A percentile compares a stretch with the other conserved stretches of the same genome.
Evolutionary conservation across 495 filamentous ascomycete species (phyloP).

Genomic region (Platismatia glauca): DNA sequence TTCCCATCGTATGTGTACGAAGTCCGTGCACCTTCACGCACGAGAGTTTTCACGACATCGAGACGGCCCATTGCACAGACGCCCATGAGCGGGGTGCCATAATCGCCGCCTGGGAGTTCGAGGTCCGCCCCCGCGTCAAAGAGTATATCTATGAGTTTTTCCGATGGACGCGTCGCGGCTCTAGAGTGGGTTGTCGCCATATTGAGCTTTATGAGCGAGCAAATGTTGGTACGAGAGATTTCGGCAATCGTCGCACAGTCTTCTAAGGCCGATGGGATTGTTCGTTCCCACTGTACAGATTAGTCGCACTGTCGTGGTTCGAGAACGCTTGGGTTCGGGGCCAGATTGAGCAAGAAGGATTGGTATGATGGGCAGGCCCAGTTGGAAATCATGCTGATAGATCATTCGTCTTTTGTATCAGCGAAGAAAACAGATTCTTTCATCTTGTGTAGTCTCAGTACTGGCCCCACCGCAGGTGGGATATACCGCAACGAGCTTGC

Average conservation of each 20-base stretch:
- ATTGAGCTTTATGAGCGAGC: background rate
- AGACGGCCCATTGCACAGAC: background rate
- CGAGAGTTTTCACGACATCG: background rate
- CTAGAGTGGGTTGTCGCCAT: background rate
- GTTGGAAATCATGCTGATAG: no score
- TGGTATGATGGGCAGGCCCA: background rate
- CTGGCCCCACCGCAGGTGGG: no score
- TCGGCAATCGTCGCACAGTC: background rate
- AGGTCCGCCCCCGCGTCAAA: background rate
- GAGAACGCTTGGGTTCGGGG: background rate
- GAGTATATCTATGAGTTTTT: background rate
- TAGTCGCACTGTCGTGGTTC: background rate
- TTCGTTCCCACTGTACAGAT: background rate
- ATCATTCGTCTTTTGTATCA: background rate
- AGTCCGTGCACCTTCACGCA: background rate
- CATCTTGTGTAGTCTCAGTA: no score
- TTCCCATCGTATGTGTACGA: background rate
- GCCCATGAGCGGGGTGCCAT: background rate
- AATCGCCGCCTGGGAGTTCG: background rate
- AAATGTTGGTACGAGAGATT: background rate
- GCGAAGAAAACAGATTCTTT: background rate
- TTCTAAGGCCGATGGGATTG: background rate
- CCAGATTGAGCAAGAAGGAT: background rate
- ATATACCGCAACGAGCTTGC: no score
- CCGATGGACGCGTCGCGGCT: background rate